Conservation (phyloP, 1,139 yeast genomes). For the Kodamaea sp. region DNA sequence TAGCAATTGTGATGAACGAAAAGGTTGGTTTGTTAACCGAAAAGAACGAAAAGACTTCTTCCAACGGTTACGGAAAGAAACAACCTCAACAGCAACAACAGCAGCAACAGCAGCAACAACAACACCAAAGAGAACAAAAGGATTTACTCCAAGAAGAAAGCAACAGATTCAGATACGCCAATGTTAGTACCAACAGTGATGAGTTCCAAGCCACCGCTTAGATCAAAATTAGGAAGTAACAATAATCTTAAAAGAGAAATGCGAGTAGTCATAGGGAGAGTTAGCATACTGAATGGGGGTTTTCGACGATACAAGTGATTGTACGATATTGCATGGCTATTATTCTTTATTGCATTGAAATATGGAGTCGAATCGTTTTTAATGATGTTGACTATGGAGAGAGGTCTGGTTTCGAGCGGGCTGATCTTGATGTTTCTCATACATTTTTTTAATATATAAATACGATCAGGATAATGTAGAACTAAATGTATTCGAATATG, state of each 20-base stretch:
- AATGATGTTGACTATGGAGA: slow-evolving; percentile 1
- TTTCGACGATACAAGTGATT: slow-evolving; percentile 1
- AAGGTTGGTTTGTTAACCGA: slow-evolving; percentile 80
- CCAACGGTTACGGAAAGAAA: slow-evolving; percentile 65
- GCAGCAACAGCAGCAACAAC: slow-evolving; percentile 28
- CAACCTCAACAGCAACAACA: slow-evolving; percentile 37
- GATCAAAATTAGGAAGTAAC: slow-evolving; percentile 1
- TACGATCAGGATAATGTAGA: no score
- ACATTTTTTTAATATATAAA: slow-evolving; percentile 8
- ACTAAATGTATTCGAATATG: no score
- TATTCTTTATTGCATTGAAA: slow-evolving; percentile 8
- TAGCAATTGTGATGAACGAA: slow-evolving; percentile 85
- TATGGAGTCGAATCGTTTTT: slow-evolving; percentile 1
- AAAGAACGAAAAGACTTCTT: slow-evolving; percentile 80
- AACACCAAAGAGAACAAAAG: slow-evolving; percentile 35
- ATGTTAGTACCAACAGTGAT: slow-evolving; percentile 48
- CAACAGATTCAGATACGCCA: slow-evolving; percentile 49
- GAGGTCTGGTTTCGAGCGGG: slow-evolving; percentile 1
- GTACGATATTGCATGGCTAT: slow-evolving; percentile 12
- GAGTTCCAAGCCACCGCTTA: slow-evolving; percentile 43
- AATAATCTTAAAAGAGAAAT: background rate
- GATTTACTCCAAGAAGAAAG: slow-evolving; percentile 37
- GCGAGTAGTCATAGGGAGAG: background rate
- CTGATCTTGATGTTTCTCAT: slow-evolving; percentile 1
- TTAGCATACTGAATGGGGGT: no score